Base-by-base conservation (phyloP, 2,329 filamentous ascomycete genomes). In the Dothideomycetes sp. region DNA sequence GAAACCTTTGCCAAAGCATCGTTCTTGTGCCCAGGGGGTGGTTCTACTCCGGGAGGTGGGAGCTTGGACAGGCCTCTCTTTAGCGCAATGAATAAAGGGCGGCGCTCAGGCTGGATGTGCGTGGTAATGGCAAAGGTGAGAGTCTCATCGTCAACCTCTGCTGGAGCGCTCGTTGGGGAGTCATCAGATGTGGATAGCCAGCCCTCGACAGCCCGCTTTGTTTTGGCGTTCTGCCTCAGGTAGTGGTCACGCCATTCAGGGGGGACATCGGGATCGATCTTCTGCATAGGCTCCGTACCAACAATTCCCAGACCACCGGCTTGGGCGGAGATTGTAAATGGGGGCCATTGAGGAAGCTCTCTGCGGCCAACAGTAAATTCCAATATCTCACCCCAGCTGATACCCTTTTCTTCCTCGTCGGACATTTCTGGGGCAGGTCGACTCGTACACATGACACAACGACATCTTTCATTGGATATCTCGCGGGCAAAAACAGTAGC, bases 401-500 rank as follows among this genome's bases (percentile, higher is more conserved):
- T 70, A 2, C 87, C 88, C 40, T 70, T 73, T 46, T 72, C 62
- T 36, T 62, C 52, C 12, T 81, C 73, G 29, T 79, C 72, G 29
- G 74, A 57, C 2, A 59, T 38, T 4, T 46, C 43, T 5, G 52
- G 49, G 33, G 54, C 52, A 12, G 62, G 60, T 5, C 56, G 57
- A 10, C 63, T 67, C 34, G 81, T 75, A 55, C 89, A 96, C 69
- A 95, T 84, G 41, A 91, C 68, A 58, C 89, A 96, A 32, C 70
- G 66, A 57, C 89, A 96, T n/a, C 81, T 78, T 52, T 94, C 79
- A 0, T 79, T 79, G 0, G 88, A 88, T 27, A 98, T 79, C 54
- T 96, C 89, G 44, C 91, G 75, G 2, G 87, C 88, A 61, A 98
- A 96, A 7, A 98, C 87, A 41, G 89, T 85, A 57, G 95, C 89